A percentile compares a stretch with the other conserved stretches of the same genome.
These are phyloP conservation scores for Cryptococcus jaspeensis DNA, from an alignment of 1,284 basidiomycete genomes.

Conservation along the genomic window DNA sequence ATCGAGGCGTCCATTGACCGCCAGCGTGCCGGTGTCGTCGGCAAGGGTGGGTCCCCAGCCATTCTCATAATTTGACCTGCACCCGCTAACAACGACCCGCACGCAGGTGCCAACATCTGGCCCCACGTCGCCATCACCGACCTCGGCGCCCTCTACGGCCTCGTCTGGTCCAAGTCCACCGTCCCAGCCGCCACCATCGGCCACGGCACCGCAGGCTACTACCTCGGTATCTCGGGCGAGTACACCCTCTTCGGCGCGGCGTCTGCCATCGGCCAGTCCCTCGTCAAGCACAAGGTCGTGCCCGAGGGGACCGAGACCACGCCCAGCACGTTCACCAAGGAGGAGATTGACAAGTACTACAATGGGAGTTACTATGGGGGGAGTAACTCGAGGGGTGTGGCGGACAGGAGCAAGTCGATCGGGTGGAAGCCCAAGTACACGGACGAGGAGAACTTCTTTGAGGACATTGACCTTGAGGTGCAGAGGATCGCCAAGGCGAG, in stretches of 20 bases:
- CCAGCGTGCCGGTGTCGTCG: constrained; percentile 43
- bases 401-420: constrained; percentile 57
- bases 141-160: constrained; percentile 33
- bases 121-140: constrained; percentile 34
- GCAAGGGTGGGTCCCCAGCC: constrained; percentile 37
- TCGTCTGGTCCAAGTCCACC: constrained; percentile 31
- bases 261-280: constrained; percentile 37
- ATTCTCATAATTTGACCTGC: not conserved
- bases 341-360: constrained; percentile 48
- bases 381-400: constrained; percentile 58
- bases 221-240: constrained; percentile 48
- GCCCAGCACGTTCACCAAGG: constrained; percentile 36
- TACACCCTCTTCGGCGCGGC: constrained; percentile 39
- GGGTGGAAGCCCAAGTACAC: constrained; percentile 51
- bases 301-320: constrained; percentile 22
- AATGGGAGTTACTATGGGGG: constrained; percentile 54
- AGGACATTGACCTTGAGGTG: constrained; percentile 23
- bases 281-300: constrained; percentile 29
- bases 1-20: constrained; percentile 45
- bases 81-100: not conserved
- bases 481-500: constrained; percentile 20
- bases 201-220: constrained; percentile 47
- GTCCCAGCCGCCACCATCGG: constrained; percentile 22
- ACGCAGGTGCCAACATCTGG: constrained; percentile 41
- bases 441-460: constrained; percentile 31